Conservation (phyloP, 805 yeast genomes). For the Yamadazyma takamatsuzukensis region DNA sequence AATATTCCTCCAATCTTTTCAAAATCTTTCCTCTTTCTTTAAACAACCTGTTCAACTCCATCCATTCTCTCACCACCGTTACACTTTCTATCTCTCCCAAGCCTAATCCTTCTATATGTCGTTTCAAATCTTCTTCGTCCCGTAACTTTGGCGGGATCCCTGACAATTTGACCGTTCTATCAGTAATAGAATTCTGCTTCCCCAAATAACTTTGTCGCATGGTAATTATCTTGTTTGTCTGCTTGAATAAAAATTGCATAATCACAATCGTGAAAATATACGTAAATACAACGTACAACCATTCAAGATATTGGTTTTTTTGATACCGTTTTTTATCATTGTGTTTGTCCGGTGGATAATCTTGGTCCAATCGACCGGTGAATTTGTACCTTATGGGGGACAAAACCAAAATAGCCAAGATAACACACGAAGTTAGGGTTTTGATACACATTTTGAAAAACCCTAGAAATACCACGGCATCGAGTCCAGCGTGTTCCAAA, state of each 20-base stretch:
- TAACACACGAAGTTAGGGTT: conserved; percentile 57
- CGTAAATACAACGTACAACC: conserved; percentile 87
- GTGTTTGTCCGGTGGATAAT: conserved; percentile 20
- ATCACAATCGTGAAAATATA: conserved; percentile 76
- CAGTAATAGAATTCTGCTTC: conserved; percentile 82
- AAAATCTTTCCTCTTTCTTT: conserved; percentile 53
- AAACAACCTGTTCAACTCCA: conserved; percentile 61
- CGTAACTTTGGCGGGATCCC: conserved; percentile 86
- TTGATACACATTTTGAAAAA: conserved; percentile 87
- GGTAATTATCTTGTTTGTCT: conserved; percentile 68
- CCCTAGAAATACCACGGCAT: conserved; percentile 87
- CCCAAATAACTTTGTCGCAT: conserved; percentile 83
- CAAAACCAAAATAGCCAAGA: conserved; percentile 69
- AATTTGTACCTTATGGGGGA: conserved; percentile 82
- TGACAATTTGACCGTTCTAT: conserved; percentile 80
- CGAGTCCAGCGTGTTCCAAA: conserved; percentile 86
- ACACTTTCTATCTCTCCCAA: conserved; percentile 78
- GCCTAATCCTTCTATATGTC: conserved; percentile 72
- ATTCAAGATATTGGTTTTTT: conserved; percentile 53
- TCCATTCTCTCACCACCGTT: conserved; percentile 87
- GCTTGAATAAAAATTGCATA: conserved; percentile 56
- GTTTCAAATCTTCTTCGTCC: conserved; percentile 62
- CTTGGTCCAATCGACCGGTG: conserved; percentile 56
- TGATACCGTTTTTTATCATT: conserved; percentile 12
- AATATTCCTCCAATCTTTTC: conserved; percentile 58